Evolutionary conservation across 768 basidiomycete species (phyloP).

Genomic region (Lentinula detonsa): DNA sequence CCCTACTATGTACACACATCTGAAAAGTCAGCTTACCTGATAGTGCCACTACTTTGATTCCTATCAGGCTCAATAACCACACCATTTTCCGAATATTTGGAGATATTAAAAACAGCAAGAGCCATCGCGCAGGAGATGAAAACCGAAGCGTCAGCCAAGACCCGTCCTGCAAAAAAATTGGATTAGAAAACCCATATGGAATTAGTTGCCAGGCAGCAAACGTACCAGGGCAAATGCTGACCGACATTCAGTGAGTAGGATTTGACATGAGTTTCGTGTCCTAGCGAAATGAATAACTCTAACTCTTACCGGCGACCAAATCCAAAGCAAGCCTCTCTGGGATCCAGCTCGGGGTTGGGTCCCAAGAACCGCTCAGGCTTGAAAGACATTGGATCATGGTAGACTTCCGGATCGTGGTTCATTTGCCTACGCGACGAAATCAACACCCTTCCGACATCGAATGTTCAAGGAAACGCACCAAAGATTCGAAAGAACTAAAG

Average conservation of each 20-base stretch:
- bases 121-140: conserved; percentile 17
- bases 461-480: not conserved
- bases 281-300: not conserved
- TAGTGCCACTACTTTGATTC: conserved; percentile 29
- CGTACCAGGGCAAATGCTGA: conserved; percentile 9
- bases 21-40: conserved; percentile 19
- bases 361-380: conserved; percentile 6
- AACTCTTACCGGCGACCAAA: conserved; percentile 32
- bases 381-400: conserved; percentile 2
- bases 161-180: conserved; percentile 12
- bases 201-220: not conserved
- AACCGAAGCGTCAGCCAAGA: conserved; percentile 18
- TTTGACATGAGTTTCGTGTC: not conserved
- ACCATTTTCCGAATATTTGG: conserved; percentile 12
- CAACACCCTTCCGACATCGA: not conserved
- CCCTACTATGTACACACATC: not conserved
- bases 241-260: not conserved
- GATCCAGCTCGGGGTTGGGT: conserved; percentile 23
- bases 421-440: not conserved
- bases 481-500: conserved; percentile 2
- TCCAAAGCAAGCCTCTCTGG: conserved; percentile 34
- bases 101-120: conserved; percentile 19
- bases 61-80: conserved; percentile 16
- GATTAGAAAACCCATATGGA: not conserved
- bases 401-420: conserved; percentile 6